Conservation (phyloP, 768 basidiomycete species). For the Pisolithus marmoratus region DNA sequence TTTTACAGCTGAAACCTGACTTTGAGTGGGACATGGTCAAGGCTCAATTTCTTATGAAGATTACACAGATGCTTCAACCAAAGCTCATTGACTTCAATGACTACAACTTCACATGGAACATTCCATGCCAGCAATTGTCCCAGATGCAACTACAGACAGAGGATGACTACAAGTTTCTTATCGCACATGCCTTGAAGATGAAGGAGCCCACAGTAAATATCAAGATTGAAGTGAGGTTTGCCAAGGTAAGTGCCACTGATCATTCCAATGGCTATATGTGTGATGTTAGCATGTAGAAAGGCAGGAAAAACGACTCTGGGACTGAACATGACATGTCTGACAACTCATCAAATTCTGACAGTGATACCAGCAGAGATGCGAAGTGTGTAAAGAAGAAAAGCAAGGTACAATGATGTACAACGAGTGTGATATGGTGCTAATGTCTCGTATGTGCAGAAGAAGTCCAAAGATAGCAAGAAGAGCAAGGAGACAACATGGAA, state of each 20-base stretch:
- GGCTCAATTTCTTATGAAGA: constrained; percentile 3
- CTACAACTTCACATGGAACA: background rate
- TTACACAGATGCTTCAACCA: background rate
- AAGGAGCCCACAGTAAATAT: background rate
- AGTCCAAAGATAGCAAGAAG: background rate
- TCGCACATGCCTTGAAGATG: background rate
- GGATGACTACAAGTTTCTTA: background rate
- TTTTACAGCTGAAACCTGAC: background rate
- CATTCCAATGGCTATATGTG: background rate
- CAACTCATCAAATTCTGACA: no score
- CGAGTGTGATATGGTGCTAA: background rate
- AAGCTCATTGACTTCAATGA: background rate
- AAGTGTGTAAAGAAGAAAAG: no score
- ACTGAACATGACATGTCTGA: no score
- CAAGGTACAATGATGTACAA: no score
- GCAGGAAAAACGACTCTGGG: background rate
- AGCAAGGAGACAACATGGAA: background rate
- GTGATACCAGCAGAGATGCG: no score
- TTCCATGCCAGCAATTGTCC: background rate
- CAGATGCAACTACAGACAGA: background rate
- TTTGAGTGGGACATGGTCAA: background rate
- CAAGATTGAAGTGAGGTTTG: background rate
- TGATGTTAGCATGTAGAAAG: background rate
- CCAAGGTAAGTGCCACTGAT: background rate
- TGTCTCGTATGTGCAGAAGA: background rate